Base-by-base conservation (phyloP, 441 rosid species). In the Populus hybrid region DNA sequence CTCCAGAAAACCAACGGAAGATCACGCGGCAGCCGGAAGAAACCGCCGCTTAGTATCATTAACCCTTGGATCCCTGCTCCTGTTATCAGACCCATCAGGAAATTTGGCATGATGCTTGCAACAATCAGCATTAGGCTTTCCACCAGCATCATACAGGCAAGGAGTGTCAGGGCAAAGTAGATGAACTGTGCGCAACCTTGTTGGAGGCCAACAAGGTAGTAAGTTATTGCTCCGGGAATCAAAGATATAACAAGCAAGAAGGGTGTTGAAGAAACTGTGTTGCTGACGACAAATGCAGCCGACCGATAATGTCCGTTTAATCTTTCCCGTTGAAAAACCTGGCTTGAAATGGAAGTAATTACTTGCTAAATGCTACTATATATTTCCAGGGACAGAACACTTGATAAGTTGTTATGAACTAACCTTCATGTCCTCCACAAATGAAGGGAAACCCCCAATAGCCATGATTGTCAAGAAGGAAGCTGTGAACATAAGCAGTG, bases 371-470 rank as follows among this genome's bases (percentile, higher is more conserved):
- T 21, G 10, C 68, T 65, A 6, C 32, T n/a, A n/a, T n/a, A n/a
- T 9, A 10, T 2, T 21, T 23, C 30, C 7, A 1, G 32, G 32
- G 32, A 65, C 32, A 26, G 1, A 24, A 24, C 2, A 1, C 32
- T 9, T 65, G 32, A 21, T 24, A 3, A 3, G 68, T 65, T 0
- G 8, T 72, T 6, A n/a, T 30, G 11, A 50, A 81, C 79, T 8
- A 66, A 86, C 88, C 87, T 86, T 87, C 88, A 87, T 85, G 42
- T 87, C 92, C 81, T 89, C 90, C 6, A 86, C 87, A 64, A 87
- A 87, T 34, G 90, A 89, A 71, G 90, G 89, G 81, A 89, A 89
- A 9, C 90, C 92, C 14, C 92, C 88, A 3, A 87, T 87, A 7
- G 90, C 81, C 92, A 87, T 89, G 53, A 87, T 78, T 10, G 89